Evolutionary conservation across 148 eudicot species (phyloP), one percentile per base, ranked within the genome.

Genomic region (Suaeda aralocaspica): DNA sequence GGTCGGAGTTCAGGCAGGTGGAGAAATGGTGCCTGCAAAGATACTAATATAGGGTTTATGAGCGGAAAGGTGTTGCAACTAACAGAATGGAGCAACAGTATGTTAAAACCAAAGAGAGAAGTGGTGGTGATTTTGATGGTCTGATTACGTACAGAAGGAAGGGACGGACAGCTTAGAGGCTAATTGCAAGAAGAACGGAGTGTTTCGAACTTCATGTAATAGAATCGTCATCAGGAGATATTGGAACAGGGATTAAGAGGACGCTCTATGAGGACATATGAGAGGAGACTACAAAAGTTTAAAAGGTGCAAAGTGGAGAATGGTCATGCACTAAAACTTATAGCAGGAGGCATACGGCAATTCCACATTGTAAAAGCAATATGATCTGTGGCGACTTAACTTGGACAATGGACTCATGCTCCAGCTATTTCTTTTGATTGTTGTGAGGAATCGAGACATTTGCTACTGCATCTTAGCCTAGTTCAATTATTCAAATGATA

Each of bases 221-320:
- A 53, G 66, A 33, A 59, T 30, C 33, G 70, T 67, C 69, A 58
- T 31, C 76, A 1, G 62, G 59, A 21, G 69, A 8, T 65, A 30
- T 15, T 16, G 48, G 48, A 49, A 6, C 52, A n/a, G n/a, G n/a
- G n/a, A n/a, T n/a, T n/a, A n/a, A n/a, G n/a, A n/a, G n/a, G n/a
- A n/a, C n/a, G n/a, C n/a, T n/a, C n/a, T n/a, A n/a, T n/a, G n/a
- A n/a, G 55, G 29, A 41, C 21, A 64, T 11, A 59, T 50, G 72
- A 58, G 34, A 60, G 74, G 73, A 62, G 52, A 41, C 29, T 34
- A 65, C 56, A n/a, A 64, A 67, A 25, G 42, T 73, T n/a, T 61
- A 67, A 78, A 50, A 82, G 78, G 71, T 86, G 84, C 29, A 67
- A 80, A 71, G 14, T 78, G 70, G 85, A 85, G 74, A 72, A 24